phyloP scores from a whole-genome alignment of 2,329 filamentous ascomycete genomes.

The Epichloe sylvatica region DNA sequence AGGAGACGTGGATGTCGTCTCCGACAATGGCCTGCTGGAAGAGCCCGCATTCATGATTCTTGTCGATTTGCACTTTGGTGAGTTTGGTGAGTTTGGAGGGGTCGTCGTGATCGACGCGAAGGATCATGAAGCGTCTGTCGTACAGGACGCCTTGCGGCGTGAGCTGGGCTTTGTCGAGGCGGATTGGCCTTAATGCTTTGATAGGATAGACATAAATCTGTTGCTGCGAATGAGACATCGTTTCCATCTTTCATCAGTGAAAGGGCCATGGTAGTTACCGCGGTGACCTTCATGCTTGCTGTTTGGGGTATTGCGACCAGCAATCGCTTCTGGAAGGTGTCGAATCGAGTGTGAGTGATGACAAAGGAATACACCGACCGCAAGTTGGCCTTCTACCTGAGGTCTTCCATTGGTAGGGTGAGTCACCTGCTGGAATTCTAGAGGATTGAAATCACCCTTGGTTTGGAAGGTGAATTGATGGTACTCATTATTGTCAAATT shows the following conservation, averaged over 20 bases:
- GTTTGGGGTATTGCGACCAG: too few species aligned
- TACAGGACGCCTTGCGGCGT: conserved; percentile 48
- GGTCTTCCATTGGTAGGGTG: too few species aligned
- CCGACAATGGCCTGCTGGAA: conserved; percentile 44
- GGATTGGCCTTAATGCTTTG: conserved; percentile 53
- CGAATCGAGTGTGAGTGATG: too few species aligned
- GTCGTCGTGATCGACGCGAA: conserved; percentile 32
- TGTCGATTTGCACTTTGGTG: conserved; percentile 45
- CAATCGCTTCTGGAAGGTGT: too few species aligned
- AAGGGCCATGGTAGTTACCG: not conserved
- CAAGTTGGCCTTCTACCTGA: too few species aligned
- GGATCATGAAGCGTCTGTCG: conserved; percentile 60
- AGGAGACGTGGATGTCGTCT: conserved; percentile 28
- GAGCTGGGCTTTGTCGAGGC: conserved; percentile 38
- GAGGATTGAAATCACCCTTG: too few species aligned
- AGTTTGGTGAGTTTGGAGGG: conserved; percentile 31
- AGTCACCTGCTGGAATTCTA: too few species aligned
- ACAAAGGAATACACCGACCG: too few species aligned
- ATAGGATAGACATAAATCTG: conserved; percentile 58
- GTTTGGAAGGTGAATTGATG: too few species aligned
- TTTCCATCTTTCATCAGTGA: too few species aligned
- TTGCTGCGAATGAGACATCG: not conserved
- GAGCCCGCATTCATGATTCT: conserved; percentile 45
- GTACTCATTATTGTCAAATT: too few species aligned
- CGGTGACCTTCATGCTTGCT: not conserved